A percentile compares a stretch with the other conserved stretches of the same genome.
phyloP scores from a whole-genome alignment of 306 rosid genomes.

The Malus sylvestris region DNA sequence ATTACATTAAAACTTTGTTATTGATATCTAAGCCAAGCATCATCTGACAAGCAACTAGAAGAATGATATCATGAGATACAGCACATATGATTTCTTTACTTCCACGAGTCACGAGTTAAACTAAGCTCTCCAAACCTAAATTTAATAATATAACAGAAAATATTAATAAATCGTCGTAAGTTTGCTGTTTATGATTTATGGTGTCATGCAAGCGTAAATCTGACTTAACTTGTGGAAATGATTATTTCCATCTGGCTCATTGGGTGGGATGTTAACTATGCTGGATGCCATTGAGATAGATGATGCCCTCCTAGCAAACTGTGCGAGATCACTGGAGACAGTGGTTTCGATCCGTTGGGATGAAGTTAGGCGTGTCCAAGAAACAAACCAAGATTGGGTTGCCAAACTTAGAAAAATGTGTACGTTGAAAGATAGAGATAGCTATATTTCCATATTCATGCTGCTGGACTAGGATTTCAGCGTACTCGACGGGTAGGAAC shows the following conservation, averaged over 20 bases:
- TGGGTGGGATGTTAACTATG: background rate
- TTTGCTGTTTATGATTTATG: background rate
- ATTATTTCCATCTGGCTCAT: background rate
- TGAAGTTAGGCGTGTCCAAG: conserved; percentile 69
- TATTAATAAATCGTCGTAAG: background rate
- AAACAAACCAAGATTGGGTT: conserved; percentile 19
- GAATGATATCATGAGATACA: background rate
- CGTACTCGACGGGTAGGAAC: background rate
- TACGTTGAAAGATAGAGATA: conserved; percentile 9
- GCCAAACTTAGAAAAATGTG: conserved; percentile 33
- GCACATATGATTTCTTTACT: background rate
- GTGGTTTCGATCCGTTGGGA: conserved; percentile 64
- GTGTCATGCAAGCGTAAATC: background rate
- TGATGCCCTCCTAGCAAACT: conserved; percentile 68
- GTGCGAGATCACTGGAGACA: conserved; percentile 75
- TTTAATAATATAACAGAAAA: too few species aligned
- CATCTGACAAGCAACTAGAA: background rate
- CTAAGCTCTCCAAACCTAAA: background rate
- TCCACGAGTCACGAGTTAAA: background rate
- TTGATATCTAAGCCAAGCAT: background rate
- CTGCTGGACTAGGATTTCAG: background rate
- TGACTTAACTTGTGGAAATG: background rate
- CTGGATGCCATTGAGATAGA: conserved; percentile 37
- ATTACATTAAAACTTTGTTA: too few species aligned
- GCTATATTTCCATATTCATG: background rate